Conservation (phyloP, 805 yeast genomes). For the Lachancea thermotolerans region DNA sequence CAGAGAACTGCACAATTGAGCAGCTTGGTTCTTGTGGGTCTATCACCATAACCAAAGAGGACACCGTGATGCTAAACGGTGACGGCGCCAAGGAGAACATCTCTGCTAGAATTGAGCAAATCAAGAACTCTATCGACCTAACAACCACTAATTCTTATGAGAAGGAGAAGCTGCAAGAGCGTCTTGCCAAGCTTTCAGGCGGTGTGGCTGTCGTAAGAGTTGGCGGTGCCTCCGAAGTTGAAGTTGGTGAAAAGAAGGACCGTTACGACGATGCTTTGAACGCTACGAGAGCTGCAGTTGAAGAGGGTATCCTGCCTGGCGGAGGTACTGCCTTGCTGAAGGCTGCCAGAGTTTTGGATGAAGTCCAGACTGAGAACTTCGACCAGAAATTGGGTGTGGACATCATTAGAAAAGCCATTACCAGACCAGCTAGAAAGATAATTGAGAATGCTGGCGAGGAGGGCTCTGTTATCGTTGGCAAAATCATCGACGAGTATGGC, state of each 20-base stretch:
- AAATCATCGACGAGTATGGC: conserved; percentile 49
- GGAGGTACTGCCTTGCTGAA: conserved; percentile 98
- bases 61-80: conserved; percentile 90
- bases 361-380: conserved; percentile 73
- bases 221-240: conserved; percentile 95
- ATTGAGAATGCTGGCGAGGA: conserved; percentile 97
- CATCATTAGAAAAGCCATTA: conserved; percentile 85
- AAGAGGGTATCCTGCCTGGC: conserved; percentile 98
- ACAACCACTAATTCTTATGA: conserved; percentile 77
- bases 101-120: conserved; percentile 86
- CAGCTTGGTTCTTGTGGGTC: conserved; percentile 89
- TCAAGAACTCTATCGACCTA: conserved; percentile 72
- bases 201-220: conserved; percentile 98
- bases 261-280: conserved; percentile 97
- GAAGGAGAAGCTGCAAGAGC: conserved; percentile 93
- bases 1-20: conserved; percentile 87
- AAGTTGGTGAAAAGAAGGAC: conserved; percentile 99
- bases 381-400: conserved; percentile 96
- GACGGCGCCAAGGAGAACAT: conserved; percentile 79
- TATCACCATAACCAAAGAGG: conserved; percentile 89
- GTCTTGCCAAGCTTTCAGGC: conserved; percentile 93
- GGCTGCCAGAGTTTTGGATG: conserved; percentile 73
- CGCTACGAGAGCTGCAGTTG: conserved; percentile 98
- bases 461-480: conserved; percentile 94
- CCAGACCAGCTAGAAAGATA: conserved; percentile 92